Evolutionary conservation across 2,329 filamentous ascomycete genomes (phyloP), one percentile per base, ranked within the genome.

Genomic region (Trichoderma atroviride): DNA sequence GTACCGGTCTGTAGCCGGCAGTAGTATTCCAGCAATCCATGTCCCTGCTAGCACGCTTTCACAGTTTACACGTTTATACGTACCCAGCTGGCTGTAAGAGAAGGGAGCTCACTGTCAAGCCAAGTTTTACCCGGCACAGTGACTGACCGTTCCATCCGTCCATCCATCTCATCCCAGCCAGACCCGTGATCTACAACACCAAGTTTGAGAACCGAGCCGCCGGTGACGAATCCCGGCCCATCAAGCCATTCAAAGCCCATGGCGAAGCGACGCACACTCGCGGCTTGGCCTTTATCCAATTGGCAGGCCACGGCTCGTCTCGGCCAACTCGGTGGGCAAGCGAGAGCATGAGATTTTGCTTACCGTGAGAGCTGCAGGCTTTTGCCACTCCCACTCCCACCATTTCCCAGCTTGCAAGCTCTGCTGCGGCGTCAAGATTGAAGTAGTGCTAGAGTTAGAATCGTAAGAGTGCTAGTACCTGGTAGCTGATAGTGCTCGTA

Each of bases 191-290:
- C 52, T 58, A 22, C 64, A 37, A 9, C 43, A 52, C 53, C 64
- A 59, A 40, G 22, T 22, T 52, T 29, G 14, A 14, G 64, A 59
- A 50, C 63, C 63, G 40, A 67, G 64, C 55, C 64, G 55, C 31
- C 60, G 60, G 60, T 63, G 60, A 63, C 60, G 60, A 37, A 63
- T 52, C 43, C 43, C 43, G 22, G 40, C 40, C 37, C 40, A 29
- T 47, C 37, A 29, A 52, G 55, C 40, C 27, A 58, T 43, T 16
- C 19, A 43, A 19, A 43, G 40, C 40, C 40, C 40, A 10, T 43
- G 14, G 24, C 19, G 29, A 53, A 13, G 37, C 14, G 62, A 57
- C 24, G 52, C 52, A 22, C 5, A 6, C 10, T 50, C 43, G 6
- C 19, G 62, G 16, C 57, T 43, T 29, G 22, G 35, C 24, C 1